Base-by-base conservation (phyloP, 108 stramenopile species). In the Thalassiosira profunda region DNA sequence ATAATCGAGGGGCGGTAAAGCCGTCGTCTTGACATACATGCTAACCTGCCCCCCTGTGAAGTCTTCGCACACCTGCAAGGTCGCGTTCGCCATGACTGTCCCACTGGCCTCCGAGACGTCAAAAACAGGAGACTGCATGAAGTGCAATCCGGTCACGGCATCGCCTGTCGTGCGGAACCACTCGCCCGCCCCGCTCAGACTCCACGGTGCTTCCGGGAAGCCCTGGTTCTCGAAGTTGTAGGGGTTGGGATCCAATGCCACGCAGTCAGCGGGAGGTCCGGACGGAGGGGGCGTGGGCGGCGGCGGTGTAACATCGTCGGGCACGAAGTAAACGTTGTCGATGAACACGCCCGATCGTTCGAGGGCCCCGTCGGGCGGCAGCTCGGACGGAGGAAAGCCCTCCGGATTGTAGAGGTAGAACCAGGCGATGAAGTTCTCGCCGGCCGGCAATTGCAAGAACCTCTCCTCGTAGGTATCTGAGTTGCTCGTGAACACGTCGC, bases 1-100 rank as follows among this genome's bases (percentile, higher is more conserved):
- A 25, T 56, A 26, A 35, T 74, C 73, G 46, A 29, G 55, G 52
- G 73, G 73, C 11, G 73, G 64, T 37, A 54, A 17, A 7, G 66
- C 73, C 11, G 25, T 42, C 26, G 60, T 17, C n/a, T 42, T 20
- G 11, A 61, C 60, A 12, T 14, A 28, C 9, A 43, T 24, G 10
- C 26, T 43, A 43, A 61, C 15, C 10, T 33, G 26, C 15, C 60
- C 60, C 31, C 60, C 60, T 26, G 23, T 31, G 21, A 18, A 61
- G 33, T 61, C 26, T 46, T 61, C 42, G 29, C 60, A 61, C 33
- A 61, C 28, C 47, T 40, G 9, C 37, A 61, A 15, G 8, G 60
- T 61, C 31, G 60, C 60, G 33, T 61, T 61, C 17, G 60, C 44
- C 20, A 29, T 26, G 11, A 7, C 2, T 3, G 48, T 25, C 17